Evolutionary conservation across 2,329 filamentous ascomycete species (phyloP).

Genomic region (Colletotrichum sp.): DNA sequence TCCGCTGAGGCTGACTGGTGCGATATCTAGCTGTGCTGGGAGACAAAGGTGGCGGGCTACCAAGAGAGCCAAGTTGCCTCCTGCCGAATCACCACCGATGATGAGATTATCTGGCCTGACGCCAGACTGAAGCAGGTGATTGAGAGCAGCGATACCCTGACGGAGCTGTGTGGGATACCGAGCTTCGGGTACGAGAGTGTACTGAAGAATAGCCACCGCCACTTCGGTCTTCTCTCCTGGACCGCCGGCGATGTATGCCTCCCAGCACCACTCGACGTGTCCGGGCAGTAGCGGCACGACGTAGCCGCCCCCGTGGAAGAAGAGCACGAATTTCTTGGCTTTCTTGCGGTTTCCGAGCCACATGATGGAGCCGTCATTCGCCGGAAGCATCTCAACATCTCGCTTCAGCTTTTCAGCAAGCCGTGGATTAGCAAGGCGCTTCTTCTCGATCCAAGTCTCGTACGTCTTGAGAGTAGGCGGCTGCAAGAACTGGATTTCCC

Average conservation of each 20-base stretch:
- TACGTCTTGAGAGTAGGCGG: conserved; percentile 25
- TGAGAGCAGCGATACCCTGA: conserved; percentile 29
- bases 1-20: conserved; percentile 26
- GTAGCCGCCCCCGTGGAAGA: conserved; percentile 35
- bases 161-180: conserved; percentile 16
- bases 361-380: conserved; percentile 22
- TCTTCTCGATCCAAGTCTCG: conserved; percentile 25
- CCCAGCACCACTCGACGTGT: conserved; percentile 31
- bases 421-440: conserved; percentile 3
- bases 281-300: conserved; percentile 22
- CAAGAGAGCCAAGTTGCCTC: conserved; percentile 37
- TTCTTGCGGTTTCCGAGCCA: conserved; percentile 32
- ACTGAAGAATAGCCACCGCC: conserved; percentile 19
- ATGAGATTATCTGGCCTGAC: conserved; percentile 33
- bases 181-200: conserved; percentile 18
- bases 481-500: conserved; percentile 26
- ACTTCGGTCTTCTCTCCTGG: conserved; percentile 4
- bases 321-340: conserved; percentile 30
- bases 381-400: conserved; percentile 4
- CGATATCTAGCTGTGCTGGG: conserved; percentile 27
- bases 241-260: conserved; percentile 24
- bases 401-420: background rate
- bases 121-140: conserved; percentile 32
- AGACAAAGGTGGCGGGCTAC: conserved; percentile 36
- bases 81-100: conserved; percentile 40